Evolutionary conservation across 441 rosid genomes (phyloP), one percentile per base, ranked within the genome.

Genomic region (Aquilaria agallochum): DNA sequence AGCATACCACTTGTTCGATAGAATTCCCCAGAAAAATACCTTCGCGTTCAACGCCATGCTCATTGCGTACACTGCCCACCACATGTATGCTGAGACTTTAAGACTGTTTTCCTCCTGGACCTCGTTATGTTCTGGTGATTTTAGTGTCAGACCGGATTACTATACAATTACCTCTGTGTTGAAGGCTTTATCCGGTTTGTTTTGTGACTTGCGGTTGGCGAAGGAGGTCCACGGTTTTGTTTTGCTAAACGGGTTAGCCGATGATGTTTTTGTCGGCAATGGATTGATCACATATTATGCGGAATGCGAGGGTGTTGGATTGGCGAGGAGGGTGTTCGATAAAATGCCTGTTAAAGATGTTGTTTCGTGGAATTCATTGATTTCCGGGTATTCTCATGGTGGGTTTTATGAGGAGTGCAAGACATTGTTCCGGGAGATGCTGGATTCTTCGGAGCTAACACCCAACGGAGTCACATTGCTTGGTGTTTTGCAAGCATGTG

Each of bases 291-390:
- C 87, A 0, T 88, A 66, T 56, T 90, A 90, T 60, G 62, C 88
- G 1, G 88, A 80, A 66, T 86, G 89, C 63, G 72, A 72, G 33
- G 75, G 71, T 8, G 40, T 64, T 9, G 74, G 51, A 32, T 78
- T 58, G 34, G 90, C 91, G 9, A 76, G 86, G 79, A 80, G 59
- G 53, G 52, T 88, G 78, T 92, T 92, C 59, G 89, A 84, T 65
- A 60, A 50, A 64, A 86, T 88, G 88, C 53, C 60, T 44, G 66
- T 74, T 11, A 90, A 86, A 78, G 98, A 90, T 72, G 70, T 83
- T 1, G 89, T 92, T 45, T 71, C 90, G 0, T 92, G 98, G 96
- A 92, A 90, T 68, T 90, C 95, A 9, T 84, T 92, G 92, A 78
- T 89, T 66, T 67, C 92, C 0, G 97, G 94, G 31, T 92, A 88